phyloP scores from a whole-genome alignment of 1,139 yeast species.

The Saccharomyces pastorianus region DNA sequence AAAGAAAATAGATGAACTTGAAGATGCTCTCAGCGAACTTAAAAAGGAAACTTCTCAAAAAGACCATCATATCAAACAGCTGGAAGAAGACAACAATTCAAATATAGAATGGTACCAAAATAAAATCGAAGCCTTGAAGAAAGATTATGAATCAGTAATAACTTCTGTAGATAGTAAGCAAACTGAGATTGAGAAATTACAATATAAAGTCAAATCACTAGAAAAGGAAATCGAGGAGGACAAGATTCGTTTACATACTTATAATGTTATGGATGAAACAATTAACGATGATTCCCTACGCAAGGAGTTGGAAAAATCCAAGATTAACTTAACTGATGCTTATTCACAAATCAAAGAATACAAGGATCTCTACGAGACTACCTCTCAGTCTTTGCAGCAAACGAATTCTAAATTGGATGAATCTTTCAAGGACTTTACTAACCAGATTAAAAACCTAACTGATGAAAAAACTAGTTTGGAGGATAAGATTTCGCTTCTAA shows the following conservation, averaged over 20 bases:
- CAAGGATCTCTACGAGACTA: conserved; percentile 41
- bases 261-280: conserved; percentile 15
- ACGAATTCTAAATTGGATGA: conserved; percentile 39
- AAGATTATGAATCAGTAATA: not conserved
- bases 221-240: conserved; percentile 34
- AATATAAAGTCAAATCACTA: conserved; percentile 29
- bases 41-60: conserved; percentile 43
- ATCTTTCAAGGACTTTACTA: conserved; percentile 35
- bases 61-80: conserved; percentile 41
- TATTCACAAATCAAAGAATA: conserved; percentile 43
- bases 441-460: conserved; percentile 27
- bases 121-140: conserved; percentile 45
- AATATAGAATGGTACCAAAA: conserved; percentile 58
- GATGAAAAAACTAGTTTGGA: conserved; percentile 35
- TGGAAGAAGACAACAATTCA: conserved; percentile 32
- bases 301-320: conserved; percentile 37
- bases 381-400: conserved; percentile 42
- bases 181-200: conserved; percentile 33
- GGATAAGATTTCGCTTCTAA: conserved; percentile 33
- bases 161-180: conserved; percentile 2
- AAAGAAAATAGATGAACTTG: conserved; percentile 31
- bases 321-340: conserved; percentile 42
- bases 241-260: conserved; percentile 33
- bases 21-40: conserved; percentile 41
- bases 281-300: conserved; percentile 26